Evolutionary conservation across 164 flowering plant species (phyloP), one percentile per base, ranked within the genome.

Genomic region (Dillenia turbinata): DNA sequence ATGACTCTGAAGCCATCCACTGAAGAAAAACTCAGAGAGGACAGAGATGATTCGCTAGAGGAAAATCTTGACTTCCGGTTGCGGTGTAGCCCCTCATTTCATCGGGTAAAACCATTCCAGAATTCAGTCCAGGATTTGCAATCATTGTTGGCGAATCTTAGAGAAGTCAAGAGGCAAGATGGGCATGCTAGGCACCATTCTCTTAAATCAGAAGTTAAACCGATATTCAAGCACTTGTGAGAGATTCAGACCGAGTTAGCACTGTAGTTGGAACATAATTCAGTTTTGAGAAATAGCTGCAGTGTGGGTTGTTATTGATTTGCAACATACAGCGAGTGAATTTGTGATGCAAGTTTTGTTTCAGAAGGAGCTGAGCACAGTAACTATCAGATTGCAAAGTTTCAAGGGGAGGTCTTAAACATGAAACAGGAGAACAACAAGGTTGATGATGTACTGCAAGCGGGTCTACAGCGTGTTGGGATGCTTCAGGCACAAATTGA

Each of bases 31-130:
- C 59, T 90, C 71, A 71, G 91, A 12, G 61, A 72, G 10, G 79
- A 77, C 50, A 83, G 87, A 44, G 89, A 88, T 62, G 80, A 61
- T 9, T 61, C 86, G 22, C 79, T 90, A 19, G 97, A 83, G 69
- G 90, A 81, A 52, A 86, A 90, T 60, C 69, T 88, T 14, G 88
- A 88, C 50, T 86, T 88, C 66, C 88, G 94, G 92, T 60, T 86
- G 70, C 83, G 94, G 68, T 88, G 88, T 62, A 85, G 95, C 74
- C 73, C 83, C 11, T 74, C 89, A 8, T 70, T 78, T 53, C 87
- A 83, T 69, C 92, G 86, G 79, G 74, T 86, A 60, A 78, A 83
- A 52, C 86, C 86, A 52, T 85, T 80, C 71, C 81, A 86, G 54
- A 77, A 73, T 11, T 65, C 78, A 43, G 71, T 79, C 53, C 81